Conservation (phyloP, 2,329 filamentous ascomycete species). For the Coniosporium tulheliwenetii region DNA sequence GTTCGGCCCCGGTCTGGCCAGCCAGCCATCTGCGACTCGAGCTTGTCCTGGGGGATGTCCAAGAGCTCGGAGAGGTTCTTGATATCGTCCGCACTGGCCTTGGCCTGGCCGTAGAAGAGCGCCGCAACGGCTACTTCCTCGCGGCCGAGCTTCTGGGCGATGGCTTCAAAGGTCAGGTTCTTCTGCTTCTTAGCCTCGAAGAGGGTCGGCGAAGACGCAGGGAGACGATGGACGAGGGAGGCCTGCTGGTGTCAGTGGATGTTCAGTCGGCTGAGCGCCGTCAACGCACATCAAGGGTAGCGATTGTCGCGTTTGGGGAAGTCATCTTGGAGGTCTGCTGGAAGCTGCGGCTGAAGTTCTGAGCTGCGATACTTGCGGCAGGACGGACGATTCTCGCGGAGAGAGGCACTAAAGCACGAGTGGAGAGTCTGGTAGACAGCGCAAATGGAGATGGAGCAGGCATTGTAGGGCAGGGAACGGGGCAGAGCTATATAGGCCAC, state of each 20-base stretch:
- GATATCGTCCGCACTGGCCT: slow-evolving; percentile 55
- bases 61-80: slow-evolving; percentile 51
- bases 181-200: slow-evolving; percentile 68
- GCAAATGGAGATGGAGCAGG: slow-evolving; percentile 12
- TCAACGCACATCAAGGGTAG: not conserved
- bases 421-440: slow-evolving; percentile 14
- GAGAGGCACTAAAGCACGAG: slow-evolving; percentile 15
- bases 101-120: slow-evolving; percentile 78
- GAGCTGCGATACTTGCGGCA: slow-evolving; percentile 3
- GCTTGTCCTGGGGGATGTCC: slow-evolving; percentile 37
- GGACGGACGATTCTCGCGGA: slow-evolving; percentile 9
- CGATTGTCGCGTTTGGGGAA: not conserved
- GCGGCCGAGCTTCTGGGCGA: slow-evolving; percentile 57
- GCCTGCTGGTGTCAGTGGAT: slow-evolving; percentile 28
- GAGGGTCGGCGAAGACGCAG: slow-evolving; percentile 53
- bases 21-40: slow-evolving; percentile 49
- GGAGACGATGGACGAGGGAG: slow-evolving; percentile 53
- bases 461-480: slow-evolving; percentile 8
- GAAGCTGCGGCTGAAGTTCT: slow-evolving; percentile 12
- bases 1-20: slow-evolving; percentile 70
- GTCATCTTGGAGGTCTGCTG: slow-evolving; percentile 6
- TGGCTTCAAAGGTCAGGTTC: slow-evolving; percentile 63
- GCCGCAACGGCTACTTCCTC: slow-evolving; percentile 76
- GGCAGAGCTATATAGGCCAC: slow-evolving; percentile 6
- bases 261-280: not conserved